Base-by-base conservation (phyloP, 2,329 filamentous ascomycete species). In the Xenosphaeropsis pyriputrescens region DNA sequence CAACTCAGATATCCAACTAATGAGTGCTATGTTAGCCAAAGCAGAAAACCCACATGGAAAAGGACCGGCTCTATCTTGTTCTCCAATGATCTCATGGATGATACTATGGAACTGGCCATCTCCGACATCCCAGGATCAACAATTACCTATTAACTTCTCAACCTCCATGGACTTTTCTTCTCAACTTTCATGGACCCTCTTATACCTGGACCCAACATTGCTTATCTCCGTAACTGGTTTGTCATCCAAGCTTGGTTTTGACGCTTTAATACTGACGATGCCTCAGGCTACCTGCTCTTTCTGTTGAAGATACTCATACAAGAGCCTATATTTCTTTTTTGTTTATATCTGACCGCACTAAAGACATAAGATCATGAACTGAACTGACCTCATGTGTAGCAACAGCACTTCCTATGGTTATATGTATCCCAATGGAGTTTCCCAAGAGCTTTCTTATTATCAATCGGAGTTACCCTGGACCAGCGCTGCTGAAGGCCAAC, bases 381-480 rank as follows among this genome's bases (percentile, higher is more conserved):
- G 53, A 45, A 56, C 53, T 56, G 49, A 56, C 51, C 49, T 38
- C 43, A n/a, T 32, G 44, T 53, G 43, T 48, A 55, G 51, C 50
- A 43, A 41, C 38, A 45, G 39, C 37, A 34, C 44, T 33, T 32
- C 45, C 39, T 49, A 43, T 41, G 45, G 42, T 45, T 37, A 46
- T 31, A 38, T 38, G 39, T 48, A 47, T 43, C 31, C 39, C 39
- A 43, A 45, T 42, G 49, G 47, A 48, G 39, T 47, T 18, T 32
- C 50, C 22, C 22, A 26, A 35, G 47, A 43, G 43, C 46, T 53
- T 54, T 50, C 52, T 50, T 53, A 51, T 31, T 43, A 37, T 49
- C 47, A 50, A 41, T 54, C 52, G 53, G 52, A 49, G 53, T 49
- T 51, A 48, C 40, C 31, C 47, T 54, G 51, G 52, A 49, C 44